Evolutionary conservation across 768 basidiomycete species (phyloP), one percentile per base, ranked within the genome.

Genomic region (Podaxis sp.): DNA sequence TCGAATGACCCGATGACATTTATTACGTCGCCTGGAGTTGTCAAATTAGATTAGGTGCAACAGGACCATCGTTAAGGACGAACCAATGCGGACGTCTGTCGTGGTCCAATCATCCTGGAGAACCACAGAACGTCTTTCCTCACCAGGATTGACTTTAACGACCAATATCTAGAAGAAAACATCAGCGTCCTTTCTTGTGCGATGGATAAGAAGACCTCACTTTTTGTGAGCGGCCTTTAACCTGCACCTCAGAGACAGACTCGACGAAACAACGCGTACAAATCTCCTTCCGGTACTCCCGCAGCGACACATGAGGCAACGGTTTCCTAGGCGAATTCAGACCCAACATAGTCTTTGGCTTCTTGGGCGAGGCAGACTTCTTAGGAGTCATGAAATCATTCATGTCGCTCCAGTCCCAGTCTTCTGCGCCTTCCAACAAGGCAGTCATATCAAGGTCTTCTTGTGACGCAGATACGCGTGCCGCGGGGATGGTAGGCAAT

Each of bases 61-160:
- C 29, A 25, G 27, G 19, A 9, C 15, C 9, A 15, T 50, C 12
- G 33, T 22, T 12, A 19, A 47, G 33, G 36, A 70, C 79, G 7
- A 66, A 91, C 91, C 90, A 64, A 76, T 66, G 7, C 80, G 80
- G 55, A 92, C 75, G 52, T 87, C 84, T 7, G 87, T 82, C 22
- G 82, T 75, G 5, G 80, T 77, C 94, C 94, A 97, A 65, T 95
- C 91, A 62, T 94, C 91, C 36, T 76, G 80, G 1, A 98, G 79
- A 53, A 85, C 75, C 5, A 96, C 83, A 13, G 72, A 74, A 12
- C 84, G 77, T 29, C 59, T 63, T 40, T 79, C 80, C 33, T 74
- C 75, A 8, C 65, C 69, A 29, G 73, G 70, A 12, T 81, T 75
- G 1, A 82, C 69, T 49, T 75, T 77, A 4, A 89, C 85, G 2